Percentiles rank a stretch among this genome's conserved stretches.
Conservation (phyloP, 2,329 filamentous ascomycete genomes). For the Septoria petroselini region DNA sequence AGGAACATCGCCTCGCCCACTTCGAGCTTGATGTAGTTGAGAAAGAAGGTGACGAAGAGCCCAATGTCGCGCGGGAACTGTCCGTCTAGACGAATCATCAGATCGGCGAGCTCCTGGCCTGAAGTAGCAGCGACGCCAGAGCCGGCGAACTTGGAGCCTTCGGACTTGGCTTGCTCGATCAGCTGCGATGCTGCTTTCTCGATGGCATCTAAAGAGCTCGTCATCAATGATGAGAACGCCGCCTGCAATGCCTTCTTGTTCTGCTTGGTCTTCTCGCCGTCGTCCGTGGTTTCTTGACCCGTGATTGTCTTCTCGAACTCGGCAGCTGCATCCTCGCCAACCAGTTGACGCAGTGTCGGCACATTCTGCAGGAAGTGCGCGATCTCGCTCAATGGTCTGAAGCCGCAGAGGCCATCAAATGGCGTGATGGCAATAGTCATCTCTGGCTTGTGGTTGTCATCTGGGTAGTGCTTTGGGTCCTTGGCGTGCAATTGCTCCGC, state of each 20-base stretch:
- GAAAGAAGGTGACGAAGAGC: slow-evolving; percentile 92
- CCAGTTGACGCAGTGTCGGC: slow-evolving; percentile 48
- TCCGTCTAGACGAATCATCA: slow-evolving; percentile 72
- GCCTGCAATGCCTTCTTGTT: slow-evolving; percentile 78
- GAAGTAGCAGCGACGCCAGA: slow-evolving; percentile 65
- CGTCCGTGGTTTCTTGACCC: slow-evolving; percentile 50
- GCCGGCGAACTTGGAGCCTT: slow-evolving; percentile 70
- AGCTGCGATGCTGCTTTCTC: slow-evolving; percentile 65
- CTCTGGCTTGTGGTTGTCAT: slow-evolving; percentile 99
- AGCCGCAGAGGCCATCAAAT: slow-evolving; percentile 94
- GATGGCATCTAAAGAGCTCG: slow-evolving; percentile 64
- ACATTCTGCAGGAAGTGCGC: slow-evolving; percentile 73
- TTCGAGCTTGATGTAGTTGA: slow-evolving; percentile 86
- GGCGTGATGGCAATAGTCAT: slow-evolving; percentile 98
- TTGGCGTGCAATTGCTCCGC: slow-evolving; percentile 82
- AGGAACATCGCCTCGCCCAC: slow-evolving; percentile 95
- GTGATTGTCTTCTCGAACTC: slow-evolving; percentile 49
- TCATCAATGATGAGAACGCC: slow-evolving; percentile 78
- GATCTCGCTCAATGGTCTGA: slow-evolving; percentile 83
- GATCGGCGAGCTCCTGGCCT: slow-evolving; percentile 68
- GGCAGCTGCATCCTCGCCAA: slow-evolving; percentile 48
- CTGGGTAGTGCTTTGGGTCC: slow-evolving; percentile 92
- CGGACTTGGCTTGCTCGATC: slow-evolving; percentile 65
- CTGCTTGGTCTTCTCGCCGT: slow-evolving; percentile 45
- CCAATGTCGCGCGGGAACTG: slow-evolving; percentile 90